Base-by-base conservation (phyloP, 2,329 filamentous ascomycete species). In the Phaeosphaeriaceae sp. region DNA sequence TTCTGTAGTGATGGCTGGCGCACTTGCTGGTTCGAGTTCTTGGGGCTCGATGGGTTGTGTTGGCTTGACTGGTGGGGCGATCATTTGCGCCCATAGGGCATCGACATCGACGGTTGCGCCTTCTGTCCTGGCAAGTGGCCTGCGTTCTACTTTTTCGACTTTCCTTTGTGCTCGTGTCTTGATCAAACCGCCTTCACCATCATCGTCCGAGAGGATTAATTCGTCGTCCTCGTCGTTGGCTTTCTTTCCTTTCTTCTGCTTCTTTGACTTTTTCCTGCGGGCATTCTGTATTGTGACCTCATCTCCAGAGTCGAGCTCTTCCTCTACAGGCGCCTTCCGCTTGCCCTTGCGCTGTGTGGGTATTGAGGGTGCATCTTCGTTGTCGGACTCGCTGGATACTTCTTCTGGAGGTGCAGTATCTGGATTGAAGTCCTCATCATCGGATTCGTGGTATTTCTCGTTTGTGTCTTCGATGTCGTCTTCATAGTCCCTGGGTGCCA, bases 371-470 rank as follows among this genome's bases (percentile, higher is more conserved):
- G 53, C 58, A 39, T 65, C 70, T 35, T 69, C 74, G 32, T 70
- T 66, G 42, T 75, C 75, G 17, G 68, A 71, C 6, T 80, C 80
- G 48, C 81, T 84, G 4, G 82, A 82, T 9, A 78, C 79, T 12
- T 73, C 77, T 13, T 75, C 79, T 26, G 59, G 68, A 70, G 30
- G 73, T 63, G 21, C 85, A n/a, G 83, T 83, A 18, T 85, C 82
- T 54, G 90, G 90, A 66, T 90, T 87, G 8, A 87, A 88, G 67
- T 91, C 88, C 58, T 90, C 85, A 3, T 87, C 86, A 1, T 87
- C 89, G 13, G 80, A 83, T 62, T 90, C 90, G 50, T 83, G 76
- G 50, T 83, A 81, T 26, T 83, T 79, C 67, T 65, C 46, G 70
- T 68, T 61, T 6, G 50, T 48, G n/a, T 66, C 56, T 2, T 60